Base-by-base conservation (phyloP, 345 rosid genomes). In the Ricinus communis region DNA sequence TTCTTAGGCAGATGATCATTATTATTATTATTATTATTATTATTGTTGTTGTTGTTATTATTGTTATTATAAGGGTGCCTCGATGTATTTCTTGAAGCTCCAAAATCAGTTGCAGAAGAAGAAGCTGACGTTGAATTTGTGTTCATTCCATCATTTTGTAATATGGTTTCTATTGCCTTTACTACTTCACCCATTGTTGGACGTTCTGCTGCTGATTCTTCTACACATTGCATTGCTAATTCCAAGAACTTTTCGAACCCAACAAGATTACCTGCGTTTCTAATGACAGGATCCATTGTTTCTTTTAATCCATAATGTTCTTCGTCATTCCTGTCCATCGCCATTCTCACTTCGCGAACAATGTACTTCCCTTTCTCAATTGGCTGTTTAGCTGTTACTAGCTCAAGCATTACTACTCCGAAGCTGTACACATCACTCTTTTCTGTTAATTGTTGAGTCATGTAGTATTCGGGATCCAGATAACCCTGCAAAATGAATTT, bases 401-500 rank as follows among this genome's bases (percentile, higher is more conserved):
- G 81, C 75, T 95, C 99, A 1, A 95, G 87, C 97, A 92, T 89
- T 8, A 95, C 90, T 55, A 95, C 93, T 11, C 97, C 97, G 11
- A 95, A 91, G 66, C 99, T 92, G 71, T 90, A 95, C 5, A 95
- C 99, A 8, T 95, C 99, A 5, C 99, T 92, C 84, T 92, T 95
- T 77, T 89, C 96, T 0, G 99, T 92, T 73, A 95, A 78, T 75
- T 91, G 96, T 56, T 95, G 97, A 9, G 96, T 90, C 91, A 89
- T 90, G 84, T 95, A 95, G 77, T 95, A 95, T 68, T 95, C 99
- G 6, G 97, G 99, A 87, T 95, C 99, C 40, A 95, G 79, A 77
- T 90, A 95, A 31, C 99, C 99, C 97, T 95, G 88, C 81, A 71
- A 68, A 45, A 33, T 28, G 12, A 31, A 19, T n/a, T n/a, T n/a